Base-by-base conservation (phyloP, 192 early-diverging fungal genomes). In the Dispira simplex region DNA sequence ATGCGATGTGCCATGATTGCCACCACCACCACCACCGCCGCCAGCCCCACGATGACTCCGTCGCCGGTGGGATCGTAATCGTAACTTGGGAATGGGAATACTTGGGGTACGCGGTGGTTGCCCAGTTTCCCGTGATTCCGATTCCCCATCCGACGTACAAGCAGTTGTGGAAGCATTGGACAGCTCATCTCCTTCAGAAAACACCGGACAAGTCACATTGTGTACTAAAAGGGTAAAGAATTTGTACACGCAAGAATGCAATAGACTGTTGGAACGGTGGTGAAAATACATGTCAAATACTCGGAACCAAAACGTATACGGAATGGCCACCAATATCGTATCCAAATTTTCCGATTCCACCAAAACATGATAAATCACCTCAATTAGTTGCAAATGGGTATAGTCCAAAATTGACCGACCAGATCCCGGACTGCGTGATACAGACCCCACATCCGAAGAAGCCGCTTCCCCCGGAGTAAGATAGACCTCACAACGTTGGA, bases 351-450 rank as follows among this genome's bases (percentile, higher is more conserved):
- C 58, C 21, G 58, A 16, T 21, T 60, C 58, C 12, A 60, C 58
- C 58, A 60, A 44, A 14, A 44, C 58, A 5, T 60, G 58, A 14
- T 60, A 60, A 44, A 60, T 43, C 11, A 60, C 18, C 43, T 60
- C 32, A 44, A 60, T 60, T 5, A 60, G 6, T 44, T 60, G 58
- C 10, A 60, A 21, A 44, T 60, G 12, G 18, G 18, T 60, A 27
- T n/a, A 60, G 39, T 60, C 58, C 8, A 60, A 13, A 10, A 44
- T 28, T 1, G 25, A 18, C 13, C 26, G 32, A 18, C 32, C 39
- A 2, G 58, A 44, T 3, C 21, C 10, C 8, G 14, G 28, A 3
- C 14, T 3, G 12, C 27, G 18, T 10, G 32, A 3, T 0, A 8
- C 39, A 14, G 21, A 1, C 11, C 20, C 2, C 0, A 0, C 23